These are phyloP conservation scores for Lyophyllum shimeji DNA, from an alignment of 768 basidiomycete species.

Conservation along the genomic window DNA sequence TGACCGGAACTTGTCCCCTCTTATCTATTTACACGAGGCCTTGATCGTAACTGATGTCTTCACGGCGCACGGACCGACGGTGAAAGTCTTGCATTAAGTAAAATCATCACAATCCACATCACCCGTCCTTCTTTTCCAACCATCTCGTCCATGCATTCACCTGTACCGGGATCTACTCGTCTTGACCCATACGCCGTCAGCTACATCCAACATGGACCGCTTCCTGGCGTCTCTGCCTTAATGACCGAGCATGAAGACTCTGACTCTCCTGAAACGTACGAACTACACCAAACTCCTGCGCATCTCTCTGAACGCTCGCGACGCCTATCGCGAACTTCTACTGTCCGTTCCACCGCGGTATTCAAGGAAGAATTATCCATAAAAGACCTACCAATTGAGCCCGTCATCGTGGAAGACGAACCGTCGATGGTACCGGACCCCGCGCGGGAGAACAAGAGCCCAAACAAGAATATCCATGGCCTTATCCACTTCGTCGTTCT, in stretches of 20 bases:
- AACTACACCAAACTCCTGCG: constrained; percentile 1
- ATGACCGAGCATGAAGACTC: not conserved
- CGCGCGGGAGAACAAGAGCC: not conserved
- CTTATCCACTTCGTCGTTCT: constrained; percentile 38
- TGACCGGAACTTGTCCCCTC: too few species aligned
- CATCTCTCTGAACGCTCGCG: constrained; percentile 11
- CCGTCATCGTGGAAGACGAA: not conserved
- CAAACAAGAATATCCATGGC: constrained; percentile 5
- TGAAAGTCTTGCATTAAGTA: too few species aligned
- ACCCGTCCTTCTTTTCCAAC: not conserved
- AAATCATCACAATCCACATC: too few species aligned
- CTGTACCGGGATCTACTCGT: constrained; percentile 1
- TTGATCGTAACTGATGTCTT: too few species aligned
- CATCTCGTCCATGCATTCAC: not conserved
- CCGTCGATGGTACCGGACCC: not conserved
- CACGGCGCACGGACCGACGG: too few species aligned
- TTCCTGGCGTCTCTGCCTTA: not conserved
- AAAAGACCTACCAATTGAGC: not conserved
- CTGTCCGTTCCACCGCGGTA: not conserved
- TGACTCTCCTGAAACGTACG: constrained; percentile 1
- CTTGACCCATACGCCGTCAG: constrained; percentile 9
- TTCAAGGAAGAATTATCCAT: not conserved
- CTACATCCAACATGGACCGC: not conserved
- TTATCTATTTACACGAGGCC: too few species aligned
- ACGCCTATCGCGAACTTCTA: constrained; percentile 4